These are phyloP conservation scores for Smallanthus sonchifolius DNA, from an alignment of 129 eudicot species.

Conservation along the genomic window DNA sequence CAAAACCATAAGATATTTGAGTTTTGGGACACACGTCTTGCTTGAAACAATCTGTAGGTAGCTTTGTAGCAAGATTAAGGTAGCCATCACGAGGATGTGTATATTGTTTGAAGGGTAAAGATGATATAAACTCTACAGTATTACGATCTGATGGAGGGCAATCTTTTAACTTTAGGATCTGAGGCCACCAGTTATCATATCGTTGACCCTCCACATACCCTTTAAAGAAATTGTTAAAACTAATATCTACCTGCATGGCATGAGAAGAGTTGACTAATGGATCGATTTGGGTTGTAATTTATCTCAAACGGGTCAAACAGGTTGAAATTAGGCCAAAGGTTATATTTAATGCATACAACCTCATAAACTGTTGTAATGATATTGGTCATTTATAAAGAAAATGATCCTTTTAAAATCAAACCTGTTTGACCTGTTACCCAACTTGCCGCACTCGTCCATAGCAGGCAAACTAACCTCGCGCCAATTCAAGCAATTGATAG, in stretches of 20 bases:
- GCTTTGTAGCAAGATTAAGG: constrained; percentile 16
- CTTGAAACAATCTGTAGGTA: too few relatives aligned
- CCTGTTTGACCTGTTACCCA: too few relatives aligned
- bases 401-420: neutral
- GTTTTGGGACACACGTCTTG: too few relatives aligned
- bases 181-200: constrained; percentile 45
- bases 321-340: too few relatives aligned
- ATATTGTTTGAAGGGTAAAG: constrained; percentile 68
- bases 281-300: too few relatives aligned
- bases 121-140: constrained; percentile 49
- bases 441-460: too few relatives aligned
- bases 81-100: constrained; percentile 61
- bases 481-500: constrained; percentile 59
- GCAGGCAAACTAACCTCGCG: constrained; percentile 43
- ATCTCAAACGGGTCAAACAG: too few relatives aligned
- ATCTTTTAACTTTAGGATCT: constrained; percentile 57
- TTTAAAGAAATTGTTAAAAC: constrained; percentile 37
- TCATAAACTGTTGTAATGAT: neutral
- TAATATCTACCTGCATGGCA: constrained; percentile 49
- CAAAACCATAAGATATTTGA: too few relatives aligned
- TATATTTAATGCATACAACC: neutral
- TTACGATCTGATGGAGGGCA: constrained; percentile 71
- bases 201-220: constrained; percentile 35
- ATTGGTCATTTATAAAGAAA: neutral
- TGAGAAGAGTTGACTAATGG: neutral